phyloP scores from a whole-genome alignment of 805 yeast species.

The fission yeast (Schizosaccharomyces pombe) region DNA sequence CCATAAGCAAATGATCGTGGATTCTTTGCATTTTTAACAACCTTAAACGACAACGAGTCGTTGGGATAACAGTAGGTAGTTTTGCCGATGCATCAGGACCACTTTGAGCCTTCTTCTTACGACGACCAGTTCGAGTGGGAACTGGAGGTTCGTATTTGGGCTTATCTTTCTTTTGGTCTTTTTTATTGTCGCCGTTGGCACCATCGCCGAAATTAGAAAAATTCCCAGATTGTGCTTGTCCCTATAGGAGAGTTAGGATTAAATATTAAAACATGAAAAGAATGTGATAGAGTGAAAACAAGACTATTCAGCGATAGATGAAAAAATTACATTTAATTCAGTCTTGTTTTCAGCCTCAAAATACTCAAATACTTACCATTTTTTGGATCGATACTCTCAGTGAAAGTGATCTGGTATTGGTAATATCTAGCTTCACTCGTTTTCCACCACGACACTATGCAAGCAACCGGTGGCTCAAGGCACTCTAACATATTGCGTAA shows the following conservation, averaged over 20 bases:
- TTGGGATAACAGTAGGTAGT: constrained; percentile 73
- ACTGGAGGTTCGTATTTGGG: constrained; percentile 98
- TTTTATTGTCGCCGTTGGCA: constrained; percentile 14
- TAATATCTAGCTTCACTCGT: neutral
- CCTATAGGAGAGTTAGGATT: constrained; percentile 9
- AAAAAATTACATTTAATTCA: neutral
- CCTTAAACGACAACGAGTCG: constrained; percentile 80
- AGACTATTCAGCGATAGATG: neutral
- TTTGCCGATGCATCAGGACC: constrained; percentile 72
- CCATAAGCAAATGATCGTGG: constrained; percentile 81
- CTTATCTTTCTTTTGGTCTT: constrained; percentile 26
- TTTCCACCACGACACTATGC: too few relatives aligned
- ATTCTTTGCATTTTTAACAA: constrained; percentile 82
- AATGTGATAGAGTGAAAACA: neutral
- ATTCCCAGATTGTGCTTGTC: constrained; percentile 16
- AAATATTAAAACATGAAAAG: neutral
- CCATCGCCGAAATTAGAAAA: constrained; percentile 14
- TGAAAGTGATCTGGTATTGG: neutral
- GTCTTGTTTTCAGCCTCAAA: too few relatives aligned
- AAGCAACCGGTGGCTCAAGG: neutral
- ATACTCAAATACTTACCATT: neutral
- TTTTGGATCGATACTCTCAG: too few relatives aligned
- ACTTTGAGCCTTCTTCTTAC: constrained; percentile 42
- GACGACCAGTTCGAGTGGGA: constrained; percentile 76
- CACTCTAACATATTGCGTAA: neutral